Percentiles rank a stretch among this genome's conserved stretches.
These are phyloP conservation scores for Colletotrichum plurivorum DNA, from an alignment of 2,329 filamentous ascomycete genomes.

Conservation along the genomic window DNA sequence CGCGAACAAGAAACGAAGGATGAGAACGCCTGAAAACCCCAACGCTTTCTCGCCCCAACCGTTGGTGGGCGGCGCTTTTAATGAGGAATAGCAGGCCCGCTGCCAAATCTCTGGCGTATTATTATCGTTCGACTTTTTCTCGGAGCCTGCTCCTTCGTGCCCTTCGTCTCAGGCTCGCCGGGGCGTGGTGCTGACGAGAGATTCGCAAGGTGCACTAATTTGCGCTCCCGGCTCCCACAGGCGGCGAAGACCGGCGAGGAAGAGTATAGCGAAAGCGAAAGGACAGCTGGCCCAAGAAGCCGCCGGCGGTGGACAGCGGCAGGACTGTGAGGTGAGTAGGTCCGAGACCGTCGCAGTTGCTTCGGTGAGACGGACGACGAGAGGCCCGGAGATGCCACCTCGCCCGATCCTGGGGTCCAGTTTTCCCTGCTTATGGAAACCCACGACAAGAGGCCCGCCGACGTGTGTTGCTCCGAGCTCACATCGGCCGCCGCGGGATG, in stretches of 20 bases:
- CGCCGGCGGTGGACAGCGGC: conserved; percentile 19
- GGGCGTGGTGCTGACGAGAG: not conserved
- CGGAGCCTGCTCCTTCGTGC: not conserved
- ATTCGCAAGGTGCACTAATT: not conserved
- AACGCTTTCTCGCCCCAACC: not conserved
- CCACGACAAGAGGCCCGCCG: not conserved
- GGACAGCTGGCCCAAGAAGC: not conserved
- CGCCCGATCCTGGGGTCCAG: conserved; percentile 7
- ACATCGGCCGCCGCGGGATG: conserved; percentile 9
- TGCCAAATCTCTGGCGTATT: not conserved
- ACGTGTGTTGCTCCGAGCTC: conserved; percentile 2
- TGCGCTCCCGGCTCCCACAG: not conserved
- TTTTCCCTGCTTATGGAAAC: not conserved
- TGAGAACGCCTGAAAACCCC: not conserved
- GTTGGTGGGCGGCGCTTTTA: not conserved
- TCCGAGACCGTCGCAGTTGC: conserved; percentile 19
- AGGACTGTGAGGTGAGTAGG: conserved; percentile 9
- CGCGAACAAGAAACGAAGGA: not conserved
- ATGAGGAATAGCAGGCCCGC: not conserved
- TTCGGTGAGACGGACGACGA: conserved; percentile 3
- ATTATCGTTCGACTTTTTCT: conserved; percentile 10
- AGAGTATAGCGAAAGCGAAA: not conserved
- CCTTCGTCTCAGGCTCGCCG: not conserved
- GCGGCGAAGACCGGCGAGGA: not conserved
- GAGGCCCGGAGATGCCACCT: conserved; percentile 7